Conservation (phyloP, 257 asterid genomes). For the Penstemon davidsonii region DNA sequence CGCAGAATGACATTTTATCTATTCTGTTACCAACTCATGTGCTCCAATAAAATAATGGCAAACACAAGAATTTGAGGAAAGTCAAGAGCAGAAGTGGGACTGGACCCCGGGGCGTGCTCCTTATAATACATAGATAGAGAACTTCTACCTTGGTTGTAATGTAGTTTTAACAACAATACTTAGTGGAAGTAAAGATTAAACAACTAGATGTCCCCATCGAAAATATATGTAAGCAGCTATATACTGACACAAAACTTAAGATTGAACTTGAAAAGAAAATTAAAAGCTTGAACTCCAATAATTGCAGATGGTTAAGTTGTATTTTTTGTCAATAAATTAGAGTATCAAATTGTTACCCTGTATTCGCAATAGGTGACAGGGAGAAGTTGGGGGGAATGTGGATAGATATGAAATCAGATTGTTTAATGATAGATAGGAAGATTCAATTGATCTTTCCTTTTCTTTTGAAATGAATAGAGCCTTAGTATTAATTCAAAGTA, state of each 20-base stretch:
- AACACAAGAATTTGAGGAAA: no score
- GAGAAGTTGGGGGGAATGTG: background rate
- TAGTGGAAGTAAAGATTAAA: background rate
- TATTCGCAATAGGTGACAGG: background rate
- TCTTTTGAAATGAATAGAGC: background rate
- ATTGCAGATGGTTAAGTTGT: background rate
- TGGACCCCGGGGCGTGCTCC: no score
- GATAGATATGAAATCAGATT: background rate
- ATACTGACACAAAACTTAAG: no score
- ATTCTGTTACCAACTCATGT: no score
- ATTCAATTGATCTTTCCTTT: background rate
- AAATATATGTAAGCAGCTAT: no score
- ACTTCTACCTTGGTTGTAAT: background rate
- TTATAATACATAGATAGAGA: no score
- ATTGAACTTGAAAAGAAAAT: no score
- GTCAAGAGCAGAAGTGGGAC: no score
- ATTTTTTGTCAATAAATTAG: background rate
- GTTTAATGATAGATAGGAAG: background rate
- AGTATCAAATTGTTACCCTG: background rate
- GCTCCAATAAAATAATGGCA: no score
- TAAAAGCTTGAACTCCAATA: no score
- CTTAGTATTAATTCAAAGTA: background rate
- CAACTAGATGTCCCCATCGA: no score
- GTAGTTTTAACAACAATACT: constrained; percentile 7
- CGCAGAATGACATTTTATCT: no score